Base-by-base conservation (phyloP, 2,329 filamentous ascomycete species). In the Fragosphaeria purpurea region DNA sequence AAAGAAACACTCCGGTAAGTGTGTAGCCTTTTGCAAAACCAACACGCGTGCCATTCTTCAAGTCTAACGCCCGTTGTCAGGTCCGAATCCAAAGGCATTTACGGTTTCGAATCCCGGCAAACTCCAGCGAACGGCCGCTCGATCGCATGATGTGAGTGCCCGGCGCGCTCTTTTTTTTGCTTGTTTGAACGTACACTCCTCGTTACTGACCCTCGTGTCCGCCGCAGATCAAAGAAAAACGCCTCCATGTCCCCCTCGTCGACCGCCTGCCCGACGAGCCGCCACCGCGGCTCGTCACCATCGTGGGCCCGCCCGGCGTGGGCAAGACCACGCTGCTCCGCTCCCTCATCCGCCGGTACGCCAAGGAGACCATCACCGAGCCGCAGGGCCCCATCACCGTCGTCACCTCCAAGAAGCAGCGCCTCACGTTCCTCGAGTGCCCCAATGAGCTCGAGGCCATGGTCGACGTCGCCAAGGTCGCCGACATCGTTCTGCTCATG, bases 381-480 rank as follows among this genome's bases (percentile, higher is more conserved):
- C 93, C 93, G 1, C 85, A 86, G 59, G 93, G 93, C 0, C 93
- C 93, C 4, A 83, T 98, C 53, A 98, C 94, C 2, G 86, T 98
- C 46, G 90, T 98, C 44, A 97, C 93, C 0, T 95, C 90, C 52
- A 98, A 97, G 72, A 86, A 91, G 62, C 85, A 95, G 65, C 83
- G 93, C 39, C 77, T 98, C 46, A 98, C 93, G 0, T 96, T 98
- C 65, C 71, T 98, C 62, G 93, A 98, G 79, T 95, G 88, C 63
- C 90, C 94, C n/a, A 91, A 97, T 63, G 89, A 93, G 60, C 79
- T 98, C 49, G 90, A 94, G 55, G 86, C 87, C 58, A 96, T 97
- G 88, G 90, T 98, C 57, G 93, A 98, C 67, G 79, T 96, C 51
- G 88, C 93, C 53, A 98, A 98, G 69, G 87, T 98, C 42, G 93